Evolutionary conservation across 169 alveolate genomes (phyloP).

Genomic region (Cryptosporidium parvum): DNA sequence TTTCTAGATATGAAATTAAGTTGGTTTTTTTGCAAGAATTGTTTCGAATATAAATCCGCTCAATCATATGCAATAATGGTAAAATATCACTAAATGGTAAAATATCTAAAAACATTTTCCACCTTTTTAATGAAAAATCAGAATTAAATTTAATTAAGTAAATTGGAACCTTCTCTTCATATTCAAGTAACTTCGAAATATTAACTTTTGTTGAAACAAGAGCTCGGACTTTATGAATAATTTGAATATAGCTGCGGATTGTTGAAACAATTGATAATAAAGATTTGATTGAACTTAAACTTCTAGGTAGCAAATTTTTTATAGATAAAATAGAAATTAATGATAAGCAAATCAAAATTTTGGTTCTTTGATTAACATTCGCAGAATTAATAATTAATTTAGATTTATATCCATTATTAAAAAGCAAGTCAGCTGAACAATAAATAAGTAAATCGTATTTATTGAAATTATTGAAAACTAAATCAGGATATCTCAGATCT

Average conservation of each 20-base stretch:
- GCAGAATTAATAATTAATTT: slow-evolving; percentile 16
- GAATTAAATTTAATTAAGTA: slow-evolving; percentile 3
- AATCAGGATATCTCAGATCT: not conserved
- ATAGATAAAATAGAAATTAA: slow-evolving; percentile 2
- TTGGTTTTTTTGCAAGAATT: not conserved
- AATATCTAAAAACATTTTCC: slow-evolving; percentile 2
- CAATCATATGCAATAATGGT: slow-evolving; percentile 1
- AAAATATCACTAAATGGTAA: not conserved
- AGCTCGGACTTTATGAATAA: not conserved
- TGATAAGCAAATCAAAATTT: slow-evolving; percentile 1
- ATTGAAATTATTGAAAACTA: not conserved
- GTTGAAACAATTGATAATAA: not conserved
- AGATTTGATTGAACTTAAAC: not conserved
- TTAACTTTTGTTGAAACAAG: not conserved
- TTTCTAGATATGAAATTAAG: not conserved
- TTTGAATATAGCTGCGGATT: not conserved
- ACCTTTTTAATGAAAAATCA: not conserved
- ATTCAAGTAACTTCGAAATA: not conserved
- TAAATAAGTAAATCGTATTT: slow-evolving; percentile 34
- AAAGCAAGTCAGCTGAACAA: slow-evolving; percentile 17
- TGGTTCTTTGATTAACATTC: slow-evolving; percentile 7
- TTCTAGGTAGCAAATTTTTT: not conserved
- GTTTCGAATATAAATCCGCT: not conserved
- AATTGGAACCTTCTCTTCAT: slow-evolving; percentile 27
- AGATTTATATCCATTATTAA: slow-evolving; percentile 9